Base-by-base conservation (phyloP, 1,139 yeast genomes). In the Arxiozyma heterogenica region DNA sequence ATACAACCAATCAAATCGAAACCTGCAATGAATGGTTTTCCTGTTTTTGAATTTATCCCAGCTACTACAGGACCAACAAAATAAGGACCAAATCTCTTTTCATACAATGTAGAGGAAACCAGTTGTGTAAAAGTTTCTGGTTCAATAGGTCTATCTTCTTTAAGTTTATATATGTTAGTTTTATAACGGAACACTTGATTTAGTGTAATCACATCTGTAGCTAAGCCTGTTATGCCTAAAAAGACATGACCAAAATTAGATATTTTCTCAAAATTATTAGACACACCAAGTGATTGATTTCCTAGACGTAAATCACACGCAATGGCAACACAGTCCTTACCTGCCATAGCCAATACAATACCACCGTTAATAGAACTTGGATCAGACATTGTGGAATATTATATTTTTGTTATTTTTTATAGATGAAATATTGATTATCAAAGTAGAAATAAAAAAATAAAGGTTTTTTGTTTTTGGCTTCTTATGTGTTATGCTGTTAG, bases 11-110 rank as follows among this genome's bases (percentile, higher is more conserved):
- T 93, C 60, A 87, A 80, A 73, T 94, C 99, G 71, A 93, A 91
- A 18, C 96, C 96, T 69, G 98, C 94, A 59, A 94, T 81, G 68
- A 86, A 94, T 48, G 99, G 98, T 69, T 85, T 79, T 55, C 79
- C 80, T 5, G 91, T 80, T 68, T 85, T 86, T 51, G 89, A 81
- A 69, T 88, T 83, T 64, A 94, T 77, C 20, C 99, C 99, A 6
- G 98, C 98, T 52, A 94, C 98, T 50, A 94, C 82, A 11, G 99
- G 98, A 1, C 97, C 95, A 42, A 90, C 89, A 65, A 94, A 94
- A 77, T 89, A 94, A 6, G 98, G 98, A 0, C 98, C 98, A 70
- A 94, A 94, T 72, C 94, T 84, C 67, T 81, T 84, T 70, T 89
- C 95, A 70, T 93, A 94, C 60, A 94, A 78, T 34, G 96, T 83